phyloP scores from a whole-genome alignment of 78 protist species.

The Parvularia atlantis region DNA sequence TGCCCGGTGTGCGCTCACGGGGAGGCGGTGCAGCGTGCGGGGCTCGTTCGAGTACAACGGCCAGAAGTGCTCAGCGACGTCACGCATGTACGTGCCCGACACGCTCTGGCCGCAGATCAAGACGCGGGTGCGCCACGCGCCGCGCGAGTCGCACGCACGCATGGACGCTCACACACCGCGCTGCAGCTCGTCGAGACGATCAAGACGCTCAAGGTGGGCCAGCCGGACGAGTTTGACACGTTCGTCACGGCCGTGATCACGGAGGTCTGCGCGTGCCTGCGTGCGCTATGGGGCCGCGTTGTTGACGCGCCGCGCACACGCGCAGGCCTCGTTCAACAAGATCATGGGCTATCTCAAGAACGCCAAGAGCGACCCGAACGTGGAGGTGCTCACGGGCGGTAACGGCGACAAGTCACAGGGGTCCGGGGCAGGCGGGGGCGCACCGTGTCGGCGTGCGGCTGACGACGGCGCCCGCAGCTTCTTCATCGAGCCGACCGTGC shows the following conservation, averaged over 20 bases:
- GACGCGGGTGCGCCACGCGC: too few relatives aligned
- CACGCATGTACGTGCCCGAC: constrained; percentile 75
- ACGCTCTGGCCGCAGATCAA: constrained; percentile 60
- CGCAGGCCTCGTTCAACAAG: constrained; percentile 7
- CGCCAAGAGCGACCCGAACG: constrained; percentile 51
- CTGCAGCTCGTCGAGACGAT: constrained; percentile 6
- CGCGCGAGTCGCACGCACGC: too few relatives aligned
- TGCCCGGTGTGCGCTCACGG: not conserved
- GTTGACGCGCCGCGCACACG: too few relatives aligned
- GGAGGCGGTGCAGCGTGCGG: constrained; percentile 33
- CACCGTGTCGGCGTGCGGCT: too few relatives aligned
- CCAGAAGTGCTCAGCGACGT: constrained; percentile 89
- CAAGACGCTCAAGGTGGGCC: constrained; percentile 54
- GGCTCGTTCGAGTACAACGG: constrained; percentile 86
- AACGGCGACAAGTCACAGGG: not conserved
- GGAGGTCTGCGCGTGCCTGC: too few relatives aligned
- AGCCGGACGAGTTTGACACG: constrained; percentile 49
- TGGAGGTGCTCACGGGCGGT: constrained; percentile 73
- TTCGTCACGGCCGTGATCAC: constrained; percentile 85
- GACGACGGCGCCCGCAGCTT: constrained; percentile 57
- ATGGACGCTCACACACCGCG: too few relatives aligned
- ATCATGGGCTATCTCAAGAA: constrained; percentile 58
- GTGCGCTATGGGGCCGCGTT: constrained; percentile 59
- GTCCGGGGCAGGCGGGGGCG: too few relatives aligned
- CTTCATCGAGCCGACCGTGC: constrained; percentile 82